Evolutionary conservation across 768 basidiomycete genomes (phyloP), one percentile per base, ranked within the genome.

Genomic region (Phlebiopsis flavidoalba): DNA sequence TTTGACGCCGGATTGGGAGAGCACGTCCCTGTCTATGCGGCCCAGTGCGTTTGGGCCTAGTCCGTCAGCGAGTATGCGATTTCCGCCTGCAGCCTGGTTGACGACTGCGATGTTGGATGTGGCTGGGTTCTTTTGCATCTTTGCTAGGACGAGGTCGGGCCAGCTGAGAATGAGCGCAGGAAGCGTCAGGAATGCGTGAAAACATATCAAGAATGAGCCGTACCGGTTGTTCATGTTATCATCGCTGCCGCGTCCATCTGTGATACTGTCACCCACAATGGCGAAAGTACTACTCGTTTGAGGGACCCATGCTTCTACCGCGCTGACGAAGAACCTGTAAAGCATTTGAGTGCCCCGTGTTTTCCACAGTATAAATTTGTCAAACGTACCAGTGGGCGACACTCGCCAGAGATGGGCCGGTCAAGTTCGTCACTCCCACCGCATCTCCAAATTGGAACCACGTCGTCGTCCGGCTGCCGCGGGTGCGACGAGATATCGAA

Each of bases 41-140:
- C 76, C 74, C 15, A 80, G 66, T 11, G 75, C 78, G 65, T 76
- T 77, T 6, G 80, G 80, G 0, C 81, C 81, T 2, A 80, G 73
- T 2, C 79, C 78, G 64, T 81, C 80, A 0, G 73, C 73, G 57
- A 82, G 80, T 47, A 83, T 74, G 48, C 80, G 78, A 67, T 83
- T 83, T 12, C 80, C 81, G 19, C 80, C 80, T 5, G 80, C 80
- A 12, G 79, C 80, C 71, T 83, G 79, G 73, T 83, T 81, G 26
- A 74, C 70, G 49, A 80, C 71, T 2, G 78, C 75, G 54, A 80
- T 78, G 59, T 70, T 69, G 33, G 65, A 50, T 7, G 76, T 74
- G 10, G 64, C 51, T 12, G 70, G 47, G 49, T 73, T 72, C 8
- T 69, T 62, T 61, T 79, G 79, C 66, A 79, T 74, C 19, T 74